Conservation (phyloP, 352 stramenopile genomes). For the Hyaloperonospora brassicae region DNA sequence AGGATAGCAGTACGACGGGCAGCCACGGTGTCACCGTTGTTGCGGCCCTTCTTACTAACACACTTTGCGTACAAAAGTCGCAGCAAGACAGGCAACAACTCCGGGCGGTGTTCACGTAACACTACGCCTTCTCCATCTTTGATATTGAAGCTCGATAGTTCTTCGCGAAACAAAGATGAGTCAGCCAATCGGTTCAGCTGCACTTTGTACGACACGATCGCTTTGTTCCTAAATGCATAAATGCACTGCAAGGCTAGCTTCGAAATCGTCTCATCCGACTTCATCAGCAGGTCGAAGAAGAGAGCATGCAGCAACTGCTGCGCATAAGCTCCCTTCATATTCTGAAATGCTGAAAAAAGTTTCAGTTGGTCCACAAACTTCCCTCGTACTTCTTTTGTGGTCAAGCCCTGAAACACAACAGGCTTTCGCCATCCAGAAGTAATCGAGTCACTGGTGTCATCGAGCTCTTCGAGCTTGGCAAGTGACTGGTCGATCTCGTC, state of each 20-base stretch:
- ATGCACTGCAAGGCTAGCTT: constrained; percentile 83
- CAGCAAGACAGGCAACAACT: constrained; percentile 81
- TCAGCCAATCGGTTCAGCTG: constrained; percentile 79
- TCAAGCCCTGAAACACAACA: constrained; percentile 36
- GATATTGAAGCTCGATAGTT: constrained; percentile 87
- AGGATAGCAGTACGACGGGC: constrained; percentile 85
- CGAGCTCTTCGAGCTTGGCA: constrained; percentile 28
- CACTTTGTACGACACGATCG: constrained; percentile 79
- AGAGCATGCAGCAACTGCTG: constrained; percentile 68
- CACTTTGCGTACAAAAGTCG: constrained; percentile 88
- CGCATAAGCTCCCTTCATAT: constrained; percentile 83
- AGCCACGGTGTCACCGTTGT: constrained; percentile 76
- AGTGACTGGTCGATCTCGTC: constrained; percentile 44
- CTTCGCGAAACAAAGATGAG: constrained; percentile 79
- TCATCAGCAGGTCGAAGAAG: constrained; percentile 87
- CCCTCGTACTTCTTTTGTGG: constrained; percentile 65
- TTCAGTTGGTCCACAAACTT: constrained; percentile 80
- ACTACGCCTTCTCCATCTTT: constrained; percentile 57
- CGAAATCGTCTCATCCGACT: constrained; percentile 80
- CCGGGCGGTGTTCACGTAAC: constrained; percentile 65
- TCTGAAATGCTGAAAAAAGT: constrained; percentile 75
- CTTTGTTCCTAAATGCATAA: constrained; percentile 77
- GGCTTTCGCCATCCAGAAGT: constrained; percentile 27
- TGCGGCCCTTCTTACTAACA: constrained; percentile 77
- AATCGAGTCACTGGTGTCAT: constrained; percentile 4